phyloP scores from a whole-genome alignment of 306 rosid species.

The Acmispon strigosus region DNA sequence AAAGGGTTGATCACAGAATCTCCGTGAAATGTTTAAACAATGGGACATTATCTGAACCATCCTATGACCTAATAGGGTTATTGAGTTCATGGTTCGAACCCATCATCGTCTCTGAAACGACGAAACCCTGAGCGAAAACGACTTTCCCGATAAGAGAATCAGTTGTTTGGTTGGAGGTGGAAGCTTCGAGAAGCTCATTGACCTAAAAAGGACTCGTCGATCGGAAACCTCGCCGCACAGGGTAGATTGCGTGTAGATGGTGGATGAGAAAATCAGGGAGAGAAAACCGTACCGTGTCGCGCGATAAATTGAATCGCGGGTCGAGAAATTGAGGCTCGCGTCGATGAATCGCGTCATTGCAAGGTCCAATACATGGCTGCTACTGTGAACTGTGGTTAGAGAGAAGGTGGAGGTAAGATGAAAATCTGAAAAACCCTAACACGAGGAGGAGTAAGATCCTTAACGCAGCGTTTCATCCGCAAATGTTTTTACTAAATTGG shows the following conservation, averaged over 20 bases:
- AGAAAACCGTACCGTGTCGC: neutral
- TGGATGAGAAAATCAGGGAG: neutral
- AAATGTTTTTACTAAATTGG: no score
- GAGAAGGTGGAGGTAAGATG: neutral
- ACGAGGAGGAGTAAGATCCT: neutral
- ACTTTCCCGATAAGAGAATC: neutral
- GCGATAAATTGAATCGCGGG: neutral
- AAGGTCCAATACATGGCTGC: neutral
- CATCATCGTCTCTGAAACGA: conserved; percentile 36
- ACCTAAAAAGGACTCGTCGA: neutral
- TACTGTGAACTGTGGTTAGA: neutral
- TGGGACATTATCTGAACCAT: conserved; percentile 29
- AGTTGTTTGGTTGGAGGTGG: neutral
- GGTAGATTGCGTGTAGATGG: neutral
- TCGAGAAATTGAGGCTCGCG: neutral
- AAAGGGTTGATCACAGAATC: conserved; percentile 31
- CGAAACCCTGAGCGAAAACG: neutral
- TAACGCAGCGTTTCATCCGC: neutral
- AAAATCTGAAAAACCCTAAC: conserved; percentile 20
- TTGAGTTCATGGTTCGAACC: conserved; percentile 54
- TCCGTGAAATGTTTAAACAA: conserved; percentile 31
- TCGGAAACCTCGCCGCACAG: neutral
- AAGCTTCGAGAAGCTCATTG: conserved; percentile 19
- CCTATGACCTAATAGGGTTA: conserved; percentile 41
- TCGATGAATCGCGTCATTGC: neutral